A percentile compares a stretch with the other conserved stretches of the same genome.
Evolutionary conservation across 805 yeast genomes (phyloP).

Genomic region (Saccharomycopsis fodiens): DNA sequence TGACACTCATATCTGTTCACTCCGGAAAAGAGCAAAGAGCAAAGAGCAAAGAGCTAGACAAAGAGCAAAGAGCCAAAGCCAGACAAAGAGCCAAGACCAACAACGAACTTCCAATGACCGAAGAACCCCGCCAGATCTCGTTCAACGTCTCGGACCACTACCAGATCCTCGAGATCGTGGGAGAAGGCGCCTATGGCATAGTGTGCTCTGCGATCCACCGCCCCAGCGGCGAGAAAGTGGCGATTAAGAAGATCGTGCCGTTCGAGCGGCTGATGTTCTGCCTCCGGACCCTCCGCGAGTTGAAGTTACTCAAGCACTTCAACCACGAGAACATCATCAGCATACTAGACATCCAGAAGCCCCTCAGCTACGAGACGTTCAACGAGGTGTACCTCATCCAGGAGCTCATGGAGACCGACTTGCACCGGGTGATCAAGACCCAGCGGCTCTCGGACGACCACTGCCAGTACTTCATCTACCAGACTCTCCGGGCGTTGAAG

Average conservation of each 20-base stretch:
- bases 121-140: conserved; percentile 36
- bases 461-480: conserved; percentile 63
- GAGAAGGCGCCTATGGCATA: conserved; percentile 79
- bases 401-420: conserved; percentile 71
- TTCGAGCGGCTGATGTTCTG: conserved; percentile 60
- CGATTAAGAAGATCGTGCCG: conserved; percentile 72
- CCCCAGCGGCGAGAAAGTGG: conserved; percentile 56
- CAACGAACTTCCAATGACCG: too few relatives aligned
- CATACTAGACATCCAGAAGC: conserved; percentile 59
- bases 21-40: too few relatives aligned
- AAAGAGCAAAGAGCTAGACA: too few relatives aligned
- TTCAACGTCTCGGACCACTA: conserved; percentile 61
- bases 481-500: conserved; percentile 61
- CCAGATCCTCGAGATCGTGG: conserved; percentile 52
- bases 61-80: too few relatives aligned
- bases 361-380: conserved; percentile 48
- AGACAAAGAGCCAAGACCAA: too few relatives aligned
- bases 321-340: conserved; percentile 68
- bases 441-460: conserved; percentile 58
- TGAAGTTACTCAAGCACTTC: conserved; percentile 57
- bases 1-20: too few relatives aligned
- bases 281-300: conserved; percentile 62
- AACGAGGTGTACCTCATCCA: conserved; percentile 70
- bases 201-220: conserved; percentile 64
- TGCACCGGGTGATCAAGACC: conserved; percentile 53